Base-by-base conservation (phyloP, 768 basidiomycete genomes). In the Hygrocybe punicea region DNA sequence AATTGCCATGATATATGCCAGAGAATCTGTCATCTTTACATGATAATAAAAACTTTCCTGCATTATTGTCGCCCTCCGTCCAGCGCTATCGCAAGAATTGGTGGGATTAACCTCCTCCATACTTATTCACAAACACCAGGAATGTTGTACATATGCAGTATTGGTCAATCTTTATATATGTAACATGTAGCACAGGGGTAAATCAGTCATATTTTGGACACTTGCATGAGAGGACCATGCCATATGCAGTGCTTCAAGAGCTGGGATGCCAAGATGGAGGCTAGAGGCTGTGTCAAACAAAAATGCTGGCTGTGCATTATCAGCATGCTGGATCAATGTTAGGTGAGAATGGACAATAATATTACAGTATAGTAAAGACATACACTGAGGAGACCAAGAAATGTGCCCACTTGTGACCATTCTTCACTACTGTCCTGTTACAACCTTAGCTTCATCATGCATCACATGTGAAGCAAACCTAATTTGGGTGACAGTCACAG, bases 261-360 rank as follows among this genome's bases (percentile, higher is more conserved):
- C 72, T 25, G 74, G 73, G 23, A 74, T 60, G 0, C 64, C 71
- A 24, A 51, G 50, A 46, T 69, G 64, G 13, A 75, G 65, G 0
- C 67, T 61, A 1, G 72, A 63, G 4, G 58, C 51, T n/a, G 51
- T 61, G 10, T 72, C 67, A n/a, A 65, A 63, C 1, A 69, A 74
- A 37, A 71, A 73, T 10, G 67, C 63, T 47, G 72, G 73, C 56
- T 75, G 72, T 2, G 70, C 64, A 17, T 51, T 25, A 52, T 73
- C 68, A 3, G 71, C 70, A 58, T 64, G 58, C 71, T 74, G 35
- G 11, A n/a, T 58, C 21, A 19, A 52, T 56, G 49, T 50, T 37
- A 51, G 23, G 29, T 29, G 4, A 29, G 10, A 25, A 14, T 36
- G n/a, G 21, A 4, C 29, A 29, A 29, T 29, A 8, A n/a, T n/a